phyloP scores from a whole-genome alignment of 306 rosid genomes.

The Oemleria cerasiformis region DNA sequence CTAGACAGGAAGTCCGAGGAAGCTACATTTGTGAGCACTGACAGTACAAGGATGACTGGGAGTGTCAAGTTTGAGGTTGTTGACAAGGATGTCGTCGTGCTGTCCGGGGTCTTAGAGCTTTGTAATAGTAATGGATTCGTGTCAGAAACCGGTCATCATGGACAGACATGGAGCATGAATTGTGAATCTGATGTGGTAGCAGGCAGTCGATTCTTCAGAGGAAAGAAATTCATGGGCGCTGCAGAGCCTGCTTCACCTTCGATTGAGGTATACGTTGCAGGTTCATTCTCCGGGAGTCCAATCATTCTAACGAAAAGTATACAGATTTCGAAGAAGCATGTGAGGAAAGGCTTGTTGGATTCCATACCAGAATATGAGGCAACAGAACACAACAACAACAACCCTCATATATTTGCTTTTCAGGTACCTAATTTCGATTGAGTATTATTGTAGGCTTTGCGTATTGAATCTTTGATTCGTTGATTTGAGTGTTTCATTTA shows the following conservation, averaged over 20 bases:
- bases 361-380: slow-evolving; percentile 68
- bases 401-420: slow-evolving; percentile 38
- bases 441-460: not conserved
- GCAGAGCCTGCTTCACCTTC: slow-evolving; percentile 44
- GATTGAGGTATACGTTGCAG: slow-evolving; percentile 78
- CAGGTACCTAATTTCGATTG: slow-evolving; percentile 39
- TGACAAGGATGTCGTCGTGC: slow-evolving; percentile 52
- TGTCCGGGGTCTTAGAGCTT: slow-evolving; percentile 61
- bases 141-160: slow-evolving; percentile 35
- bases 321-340: slow-evolving; percentile 49
- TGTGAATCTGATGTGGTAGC: slow-evolving; percentile 51
- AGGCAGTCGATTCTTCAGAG: slow-evolving; percentile 49
- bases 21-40: slow-evolving; percentile 81
- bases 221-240: slow-evolving; percentile 38
- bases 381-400: slow-evolving; percentile 41
- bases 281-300: slow-evolving; percentile 65
- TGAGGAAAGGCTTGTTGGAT: slow-evolving; percentile 49
- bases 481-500: not conserved
- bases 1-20: slow-evolving; percentile 76
- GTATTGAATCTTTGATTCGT: not conserved
- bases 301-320: slow-evolving; percentile 65
- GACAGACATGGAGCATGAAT: slow-evolving; percentile 60
- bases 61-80: slow-evolving; percentile 76
- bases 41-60: slow-evolving; percentile 71
- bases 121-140: slow-evolving; percentile 36